Percentiles rank a stretch among this genome's conserved stretches.
phyloP scores from a whole-genome alignment of 129 eudicot genomes.

The Artemisia argyi region DNA sequence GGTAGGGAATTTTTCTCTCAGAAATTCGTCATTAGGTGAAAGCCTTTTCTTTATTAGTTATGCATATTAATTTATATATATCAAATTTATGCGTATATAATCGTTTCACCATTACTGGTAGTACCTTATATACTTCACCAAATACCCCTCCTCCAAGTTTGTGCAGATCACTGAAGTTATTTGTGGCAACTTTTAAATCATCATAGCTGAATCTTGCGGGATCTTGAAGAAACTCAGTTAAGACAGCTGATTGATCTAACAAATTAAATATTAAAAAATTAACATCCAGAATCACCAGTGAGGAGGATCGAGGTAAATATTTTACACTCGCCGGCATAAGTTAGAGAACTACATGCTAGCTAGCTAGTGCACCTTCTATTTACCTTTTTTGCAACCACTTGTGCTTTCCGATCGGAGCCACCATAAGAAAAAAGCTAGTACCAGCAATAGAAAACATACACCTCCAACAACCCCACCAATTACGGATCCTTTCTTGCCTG shows the following conservation, averaged over 20 bases:
- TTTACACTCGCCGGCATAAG: not conserved
- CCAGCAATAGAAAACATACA: conserved; percentile 36
- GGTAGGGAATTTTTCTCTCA: too few species aligned
- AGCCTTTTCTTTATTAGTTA: too few species aligned
- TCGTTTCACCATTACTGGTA: not conserved
- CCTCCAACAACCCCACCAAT: conserved; percentile 59
- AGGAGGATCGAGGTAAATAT: not conserved
- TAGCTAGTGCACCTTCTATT: not conserved
- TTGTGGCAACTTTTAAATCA: conserved; percentile 37
- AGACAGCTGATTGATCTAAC: conserved; percentile 50
- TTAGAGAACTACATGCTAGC: conserved; percentile 3
- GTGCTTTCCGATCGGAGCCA: conserved; percentile 26
- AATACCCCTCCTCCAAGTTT: conserved; percentile 68
- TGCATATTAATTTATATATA: too few species aligned
- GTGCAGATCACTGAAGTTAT: conserved; percentile 45
- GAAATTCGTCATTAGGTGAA: too few species aligned
- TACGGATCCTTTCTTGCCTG: conserved; percentile 37
- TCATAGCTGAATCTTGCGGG: conserved; percentile 41
- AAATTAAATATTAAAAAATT: not conserved
- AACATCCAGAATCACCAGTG: not conserved
- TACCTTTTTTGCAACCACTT: conserved; percentile 41
- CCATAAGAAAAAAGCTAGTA: conserved; percentile 29
- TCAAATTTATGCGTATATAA: too few species aligned
- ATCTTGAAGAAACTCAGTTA: conserved; percentile 57
- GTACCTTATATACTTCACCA: conserved; percentile 51